Base-by-base conservation (phyloP, 2,329 filamentous ascomycete genomes). In the Alternaria atra region DNA sequence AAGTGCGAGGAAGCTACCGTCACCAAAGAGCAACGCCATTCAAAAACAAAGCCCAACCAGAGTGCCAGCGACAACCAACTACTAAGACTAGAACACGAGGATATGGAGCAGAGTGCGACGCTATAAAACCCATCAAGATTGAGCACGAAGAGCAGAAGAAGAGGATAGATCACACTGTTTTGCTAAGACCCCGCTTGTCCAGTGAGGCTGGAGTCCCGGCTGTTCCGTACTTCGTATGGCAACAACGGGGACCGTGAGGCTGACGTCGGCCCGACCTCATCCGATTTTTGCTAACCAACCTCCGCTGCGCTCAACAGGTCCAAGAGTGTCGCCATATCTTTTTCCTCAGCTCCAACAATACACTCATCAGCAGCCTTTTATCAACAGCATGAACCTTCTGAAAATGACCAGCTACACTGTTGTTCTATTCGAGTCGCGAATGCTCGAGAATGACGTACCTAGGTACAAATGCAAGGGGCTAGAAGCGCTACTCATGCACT, bases 401-500 rank as follows among this genome's bases (percentile, higher is more conserved):
- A 32, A 12, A 3, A 12, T 32, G 29, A 12, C 17, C 44, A 13
- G 44, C 55, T 32, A 15, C 5, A 29, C 39, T 2, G 30, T 9
- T 6, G 13, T 40, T 34, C 23, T 7, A 6, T 10, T 34, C 13
- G 9, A 37, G 40, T 3, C 48, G 32, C 23, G 17, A 8, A 39
- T 5, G 20, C 17, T 9, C 20, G 5, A 15, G 17, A 13, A 42
- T 47, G 34, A 40, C 42, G 56, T 37, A 39, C 7, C 27, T 29
- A 29, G 27, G 27, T 6, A 29, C 23, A 7, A 13, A 48, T 42
- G 27, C 13, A 35, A 3, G 12, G 35, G 44, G 23, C 56, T 42
- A 55, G 23, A 48, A 29, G 35, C 56, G 43, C 56, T 55, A 59
- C 35, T 30, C 15, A 20, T 12, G 43, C 43, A 59, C 20, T 34